These are phyloP conservation scores for Paecilomyces formosus DNA, from an alignment of 2,329 filamentous ascomycete genomes.

Conservation along the genomic window DNA sequence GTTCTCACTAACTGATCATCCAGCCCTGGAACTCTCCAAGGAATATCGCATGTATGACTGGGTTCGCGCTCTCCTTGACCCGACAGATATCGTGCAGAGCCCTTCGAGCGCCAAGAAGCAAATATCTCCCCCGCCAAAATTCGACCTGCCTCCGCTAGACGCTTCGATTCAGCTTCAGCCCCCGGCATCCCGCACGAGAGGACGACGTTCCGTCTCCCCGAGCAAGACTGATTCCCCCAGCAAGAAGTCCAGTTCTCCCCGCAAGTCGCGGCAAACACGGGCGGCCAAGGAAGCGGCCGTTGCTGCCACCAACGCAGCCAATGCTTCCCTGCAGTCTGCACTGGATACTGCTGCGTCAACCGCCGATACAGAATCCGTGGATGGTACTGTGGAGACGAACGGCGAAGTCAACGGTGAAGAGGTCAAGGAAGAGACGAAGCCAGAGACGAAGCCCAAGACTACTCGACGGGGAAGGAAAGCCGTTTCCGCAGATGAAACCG, in stretches of 20 bases:
- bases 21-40: constrained; percentile 73
- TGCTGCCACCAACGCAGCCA: constrained; percentile 41
- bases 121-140: constrained; percentile 76
- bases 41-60: constrained; percentile 82
- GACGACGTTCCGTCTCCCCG: constrained; percentile 53
- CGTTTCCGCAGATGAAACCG: constrained; percentile 36
- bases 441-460: constrained; percentile 5
- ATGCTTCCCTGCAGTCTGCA: constrained; percentile 41
- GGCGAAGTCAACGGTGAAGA: constrained; percentile 16
- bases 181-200: constrained; percentile 38
- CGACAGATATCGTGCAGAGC: constrained; percentile 65
- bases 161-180: constrained; percentile 20
- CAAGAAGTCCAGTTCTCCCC: constrained; percentile 46
- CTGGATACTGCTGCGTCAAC: constrained; percentile 36
- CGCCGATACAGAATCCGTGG: constrained; percentile 17
- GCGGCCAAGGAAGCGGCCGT: constrained; percentile 42
- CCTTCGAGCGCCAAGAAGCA: constrained; percentile 63
- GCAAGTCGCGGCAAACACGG: constrained; percentile 46
- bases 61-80: constrained; percentile 88
- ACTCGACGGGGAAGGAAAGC: constrained; percentile 14
- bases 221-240: constrained; percentile 44
- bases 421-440: constrained; percentile 7
- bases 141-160: constrained; percentile 50
- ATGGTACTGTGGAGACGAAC: constrained; percentile 18
- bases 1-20: constrained; percentile 8